Conservation (phyloP, 106 monocot genomes). For the Platanthera zijinensis region DNA sequence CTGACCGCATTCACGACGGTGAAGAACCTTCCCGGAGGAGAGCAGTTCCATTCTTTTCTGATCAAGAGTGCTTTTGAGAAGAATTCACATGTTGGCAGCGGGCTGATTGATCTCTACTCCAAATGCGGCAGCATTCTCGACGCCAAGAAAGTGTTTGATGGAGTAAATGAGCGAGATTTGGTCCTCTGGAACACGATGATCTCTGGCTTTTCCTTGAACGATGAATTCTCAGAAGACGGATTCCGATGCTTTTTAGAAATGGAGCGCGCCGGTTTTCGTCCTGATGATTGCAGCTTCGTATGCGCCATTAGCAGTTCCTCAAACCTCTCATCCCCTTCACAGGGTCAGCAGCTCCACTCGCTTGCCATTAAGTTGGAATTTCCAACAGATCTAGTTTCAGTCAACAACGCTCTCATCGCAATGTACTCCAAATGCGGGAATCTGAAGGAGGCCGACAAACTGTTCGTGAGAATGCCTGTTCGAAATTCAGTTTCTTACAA, state of each 20-base stretch:
- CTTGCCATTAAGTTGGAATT: constrained; percentile 36
- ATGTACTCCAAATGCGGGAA: constrained; percentile 59
- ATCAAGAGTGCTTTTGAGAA: constrained; percentile 37
- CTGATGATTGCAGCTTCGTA: constrained; percentile 62
- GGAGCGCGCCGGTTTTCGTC: constrained; percentile 46
- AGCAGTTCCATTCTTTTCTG: constrained; percentile 49
- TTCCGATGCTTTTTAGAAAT: constrained; percentile 36
- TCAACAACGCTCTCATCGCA: constrained; percentile 45
- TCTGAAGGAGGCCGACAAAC: constrained; percentile 28
- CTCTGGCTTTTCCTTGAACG: constrained; percentile 42
- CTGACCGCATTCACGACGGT: constrained; percentile 44
- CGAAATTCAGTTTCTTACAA: constrained; percentile 43
- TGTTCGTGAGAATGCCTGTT: constrained; percentile 41
- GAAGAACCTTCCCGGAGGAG: constrained; percentile 30
- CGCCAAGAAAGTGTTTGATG: constrained; percentile 52
- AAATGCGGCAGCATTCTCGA: constrained; percentile 40
- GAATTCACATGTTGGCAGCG: constrained; percentile 52
- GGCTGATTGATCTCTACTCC: constrained; percentile 56
- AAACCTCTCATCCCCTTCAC: constrained; percentile 43
- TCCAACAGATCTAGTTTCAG: constrained; percentile 29
- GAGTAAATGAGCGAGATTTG: constrained; percentile 34
- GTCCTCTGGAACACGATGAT: constrained; percentile 75
- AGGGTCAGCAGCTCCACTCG: constrained; percentile 58
- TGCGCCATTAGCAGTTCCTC: constrained; percentile 55
- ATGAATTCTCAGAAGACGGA: constrained; percentile 41